Percentiles rank a stretch among this genome's conserved stretches.
Conservation (phyloP, 2,329 filamentous ascomycete species). For the Fusarium vanettenii region DNA sequence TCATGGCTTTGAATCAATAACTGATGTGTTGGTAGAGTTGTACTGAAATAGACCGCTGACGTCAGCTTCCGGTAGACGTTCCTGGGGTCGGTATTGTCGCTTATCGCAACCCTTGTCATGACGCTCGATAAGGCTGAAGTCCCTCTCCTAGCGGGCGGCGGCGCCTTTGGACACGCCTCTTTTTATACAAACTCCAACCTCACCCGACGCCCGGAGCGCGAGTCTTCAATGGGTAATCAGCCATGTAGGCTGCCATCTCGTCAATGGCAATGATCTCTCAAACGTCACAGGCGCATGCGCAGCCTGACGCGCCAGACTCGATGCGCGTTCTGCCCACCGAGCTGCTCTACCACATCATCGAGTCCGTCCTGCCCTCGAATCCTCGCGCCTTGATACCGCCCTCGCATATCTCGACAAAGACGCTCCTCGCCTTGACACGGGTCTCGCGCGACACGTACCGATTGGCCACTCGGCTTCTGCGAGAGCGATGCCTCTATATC, state of each 20-base stretch:
- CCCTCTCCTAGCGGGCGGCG: neutral
- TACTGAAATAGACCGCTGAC: neutral
- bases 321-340: constrained; percentile 46
- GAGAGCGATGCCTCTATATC: constrained; percentile 58
- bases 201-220: neutral
- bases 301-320: neutral
- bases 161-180: neutral
- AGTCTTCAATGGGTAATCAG: neutral
- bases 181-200: neutral
- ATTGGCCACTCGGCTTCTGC: constrained; percentile 56
- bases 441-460: constrained; percentile 56
- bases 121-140: constrained; percentile 18
- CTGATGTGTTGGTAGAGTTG: neutral
- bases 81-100: neutral
- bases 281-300: neutral
- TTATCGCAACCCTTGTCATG: constrained; percentile 17
- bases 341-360: constrained; percentile 51
- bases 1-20: neutral
- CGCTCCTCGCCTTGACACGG: constrained; percentile 57
- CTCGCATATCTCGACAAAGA: constrained; percentile 54
- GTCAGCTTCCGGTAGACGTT: constrained; percentile 7
- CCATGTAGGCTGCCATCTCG: constrained; percentile 1
- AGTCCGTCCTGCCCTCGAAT: constrained; percentile 49
- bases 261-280: constrained; percentile 18
- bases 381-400: constrained; percentile 48